Evolutionary conservation across 2,329 filamentous ascomycete genomes (phyloP), one percentile per base, ranked within the genome.

Genomic region (Trichophyton mentagrophytes): DNA sequence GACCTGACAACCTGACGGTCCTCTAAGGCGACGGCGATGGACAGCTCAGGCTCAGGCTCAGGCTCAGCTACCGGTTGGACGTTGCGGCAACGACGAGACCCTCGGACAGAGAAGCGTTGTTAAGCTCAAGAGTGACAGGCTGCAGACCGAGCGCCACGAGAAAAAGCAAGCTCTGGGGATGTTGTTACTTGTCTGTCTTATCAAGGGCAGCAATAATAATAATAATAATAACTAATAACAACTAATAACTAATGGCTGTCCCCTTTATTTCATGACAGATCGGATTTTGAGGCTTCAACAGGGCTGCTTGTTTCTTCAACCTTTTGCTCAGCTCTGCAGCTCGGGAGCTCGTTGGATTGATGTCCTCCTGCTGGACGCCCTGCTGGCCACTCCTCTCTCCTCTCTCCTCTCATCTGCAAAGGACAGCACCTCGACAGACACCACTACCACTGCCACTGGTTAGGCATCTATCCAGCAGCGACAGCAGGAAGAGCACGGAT

Each of bases 111-210:
- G 22, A 22, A 53, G 49, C 49, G 49, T n/a, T 13, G 49, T 53
- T 53, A 33, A 53, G 49, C 49, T 53, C 22, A 33, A 53, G 49
- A 53, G 22, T 53, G 49, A 53, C 49, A 53, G 49, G 27, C 49
- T 47, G 44, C 44, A 47, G 17, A 22, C n/a, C 3, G 22, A 49
- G 15, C 49, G 49, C 49, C 49, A 53, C 49, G 49, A 30, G 49
- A 53, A 53, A 53, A 53, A 53, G 49, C 49, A 53, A 53, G 49
- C 49, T 22, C 22, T 4, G 47, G 47, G 22, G 22, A 30, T 42
- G 40, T 40, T 40, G 15, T 15, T 27, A 27, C 17, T 17, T 3
- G 25, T 27, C 8, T 40, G 38, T 40, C 11, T 30, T 51, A 51
- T 51, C 47, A 51, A 22, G 20, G 6, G 27, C 27, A 27, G 27